A percentile compares a stretch with the other conserved stretches of the same genome.
Evolutionary conservation across 352 stramenopile genomes (phyloP).

Genomic region (Blastocystis sp.): DNA sequence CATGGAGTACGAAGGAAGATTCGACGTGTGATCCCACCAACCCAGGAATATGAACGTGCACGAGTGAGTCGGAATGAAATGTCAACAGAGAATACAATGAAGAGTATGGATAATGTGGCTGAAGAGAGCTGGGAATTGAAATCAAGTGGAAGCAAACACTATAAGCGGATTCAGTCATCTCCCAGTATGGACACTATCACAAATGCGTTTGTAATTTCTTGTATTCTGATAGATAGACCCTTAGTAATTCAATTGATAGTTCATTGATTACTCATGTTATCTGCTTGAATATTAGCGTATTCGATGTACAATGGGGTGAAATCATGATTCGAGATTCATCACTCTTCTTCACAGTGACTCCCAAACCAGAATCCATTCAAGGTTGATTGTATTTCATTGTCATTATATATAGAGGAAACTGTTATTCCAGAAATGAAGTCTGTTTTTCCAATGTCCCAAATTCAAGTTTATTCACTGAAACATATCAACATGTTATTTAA

Average conservation of each 20-base stretch:
- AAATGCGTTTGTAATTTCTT: too few species aligned
- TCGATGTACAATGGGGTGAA: slow-evolving; percentile 12
- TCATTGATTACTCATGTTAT: background rate
- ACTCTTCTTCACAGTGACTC: background rate
- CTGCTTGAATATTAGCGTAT: background rate
- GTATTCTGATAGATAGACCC: background rate
- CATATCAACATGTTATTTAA: background rate
- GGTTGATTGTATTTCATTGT: background rate
- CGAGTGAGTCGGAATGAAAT: background rate
- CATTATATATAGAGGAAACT: background rate
- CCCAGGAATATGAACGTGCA: background rate
- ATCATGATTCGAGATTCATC: background rate
- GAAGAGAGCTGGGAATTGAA: background rate
- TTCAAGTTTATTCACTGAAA: background rate
- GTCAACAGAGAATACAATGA: background rate
- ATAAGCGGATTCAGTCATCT: too few species aligned
- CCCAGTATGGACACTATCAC: too few species aligned
- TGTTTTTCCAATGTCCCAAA: background rate
- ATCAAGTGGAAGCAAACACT: too few species aligned
- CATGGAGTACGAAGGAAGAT: slow-evolving; percentile 7
- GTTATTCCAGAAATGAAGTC: slow-evolving; percentile 1
- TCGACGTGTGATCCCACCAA: background rate
- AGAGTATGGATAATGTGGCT: background rate
- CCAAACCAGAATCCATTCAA: background rate
- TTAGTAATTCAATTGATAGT: background rate